Conservation (phyloP, 1,139 yeast species). For the Geotrichum klebahnii region DNA sequence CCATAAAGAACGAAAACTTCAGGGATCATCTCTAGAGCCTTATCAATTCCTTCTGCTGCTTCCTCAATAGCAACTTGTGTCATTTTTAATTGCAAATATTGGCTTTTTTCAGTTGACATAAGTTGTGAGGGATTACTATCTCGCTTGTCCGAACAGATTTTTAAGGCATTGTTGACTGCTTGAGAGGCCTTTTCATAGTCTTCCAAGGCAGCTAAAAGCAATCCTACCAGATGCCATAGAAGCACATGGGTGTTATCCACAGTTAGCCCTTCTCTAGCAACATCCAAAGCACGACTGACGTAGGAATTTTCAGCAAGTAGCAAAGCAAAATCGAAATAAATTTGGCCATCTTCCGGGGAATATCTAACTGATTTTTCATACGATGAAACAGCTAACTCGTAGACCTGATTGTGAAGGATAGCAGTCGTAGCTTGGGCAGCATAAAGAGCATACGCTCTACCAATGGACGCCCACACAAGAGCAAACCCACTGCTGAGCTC, state of each 20-base stretch:
- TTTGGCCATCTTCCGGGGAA: slow-evolving; percentile 24
- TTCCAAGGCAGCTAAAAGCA: slow-evolving; percentile 52
- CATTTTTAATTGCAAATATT: slow-evolving; percentile 65
- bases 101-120: slow-evolving; percentile 35
- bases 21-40: slow-evolving; percentile 60
- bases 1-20: slow-evolving; percentile 62
- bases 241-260: slow-evolving; percentile 44
- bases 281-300: slow-evolving; percentile 34
- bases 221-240: slow-evolving; percentile 51
- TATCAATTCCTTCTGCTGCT: slow-evolving; percentile 55
- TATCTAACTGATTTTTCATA: slow-evolving; percentile 29
- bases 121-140: slow-evolving; percentile 31
- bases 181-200: slow-evolving; percentile 47
- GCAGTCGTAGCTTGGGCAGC: slow-evolving; percentile 27
- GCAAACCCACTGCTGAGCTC: slow-evolving; percentile 22
- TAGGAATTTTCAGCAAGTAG: slow-evolving; percentile 32
- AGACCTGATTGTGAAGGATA: slow-evolving; percentile 25
- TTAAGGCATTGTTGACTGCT: slow-evolving; percentile 44
- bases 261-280: slow-evolving; percentile 39
- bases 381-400: slow-evolving; percentile 28
- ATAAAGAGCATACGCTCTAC: slow-evolving; percentile 29
- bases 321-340: slow-evolving; percentile 34
- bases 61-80: slow-evolving; percentile 73
- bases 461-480: slow-evolving; percentile 30
- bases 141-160: slow-evolving; percentile 23